Conservation (phyloP, 257 asterid species). For the Ajuga chamaepitys region DNA sequence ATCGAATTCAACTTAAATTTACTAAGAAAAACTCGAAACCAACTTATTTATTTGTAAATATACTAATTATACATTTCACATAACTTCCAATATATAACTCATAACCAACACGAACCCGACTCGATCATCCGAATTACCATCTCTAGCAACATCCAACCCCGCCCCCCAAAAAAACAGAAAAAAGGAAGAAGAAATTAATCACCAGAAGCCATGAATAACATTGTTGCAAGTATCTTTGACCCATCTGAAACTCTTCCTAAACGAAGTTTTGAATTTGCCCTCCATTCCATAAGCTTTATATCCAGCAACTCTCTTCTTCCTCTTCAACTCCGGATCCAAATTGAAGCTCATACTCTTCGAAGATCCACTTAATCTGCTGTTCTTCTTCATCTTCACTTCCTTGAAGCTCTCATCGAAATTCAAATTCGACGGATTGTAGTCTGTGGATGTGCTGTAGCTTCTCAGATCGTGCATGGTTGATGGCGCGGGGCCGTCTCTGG, state of each 20-base stretch:
- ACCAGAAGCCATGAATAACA: conserved; percentile 62
- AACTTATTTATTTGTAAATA: too few relatives aligned
- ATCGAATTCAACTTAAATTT: too few relatives aligned
- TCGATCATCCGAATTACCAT: too few relatives aligned
- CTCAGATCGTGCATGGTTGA: conserved; percentile 57
- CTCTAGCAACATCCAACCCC: too few relatives aligned
- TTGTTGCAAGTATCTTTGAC: conserved; percentile 48
- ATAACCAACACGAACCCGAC: too few relatives aligned
- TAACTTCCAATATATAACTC: too few relatives aligned
- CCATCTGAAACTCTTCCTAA: conserved; percentile 79
- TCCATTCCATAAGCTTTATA: conserved; percentile 71
- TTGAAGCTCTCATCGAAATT: conserved; percentile 7
- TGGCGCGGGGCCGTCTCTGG: conserved; percentile 31
- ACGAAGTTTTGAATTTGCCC: conserved; percentile 64
- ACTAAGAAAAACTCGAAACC: too few relatives aligned
- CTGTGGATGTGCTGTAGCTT: conserved; percentile 65
- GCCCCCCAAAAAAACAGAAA: too few relatives aligned
- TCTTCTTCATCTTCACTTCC: conserved; percentile 46
- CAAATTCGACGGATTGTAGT: not conserved
- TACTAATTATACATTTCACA: too few relatives aligned
- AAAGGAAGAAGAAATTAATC: conserved; percentile 7
- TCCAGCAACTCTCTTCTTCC: conserved; percentile 78
- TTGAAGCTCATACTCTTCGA: conserved; percentile 49
- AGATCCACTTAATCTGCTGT: conserved; percentile 25
- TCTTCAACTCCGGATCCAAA: conserved; percentile 66